Evolutionary conservation across 2,329 filamentous ascomycete genomes (phyloP).

Genomic region (Cordyceps cateniannulata): DNA sequence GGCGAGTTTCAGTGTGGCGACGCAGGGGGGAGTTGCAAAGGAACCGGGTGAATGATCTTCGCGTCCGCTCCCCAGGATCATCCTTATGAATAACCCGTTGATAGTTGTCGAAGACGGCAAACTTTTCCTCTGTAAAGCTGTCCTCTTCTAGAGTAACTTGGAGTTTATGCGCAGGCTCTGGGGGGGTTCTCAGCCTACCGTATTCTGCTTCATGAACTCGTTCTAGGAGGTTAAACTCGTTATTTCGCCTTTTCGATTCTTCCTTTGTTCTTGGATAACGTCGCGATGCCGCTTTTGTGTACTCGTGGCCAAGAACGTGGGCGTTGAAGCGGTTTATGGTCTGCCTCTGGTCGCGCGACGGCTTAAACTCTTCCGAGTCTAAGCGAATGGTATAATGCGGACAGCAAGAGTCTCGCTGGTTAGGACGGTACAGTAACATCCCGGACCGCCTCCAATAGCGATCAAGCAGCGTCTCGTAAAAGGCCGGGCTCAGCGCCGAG

Average conservation of each 20-base stretch:
- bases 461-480: conserved; percentile 68
- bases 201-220: conserved; percentile 65
- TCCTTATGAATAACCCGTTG: conserved; percentile 69
- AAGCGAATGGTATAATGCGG: conserved; percentile 82
- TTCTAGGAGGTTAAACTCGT: conserved; percentile 59
- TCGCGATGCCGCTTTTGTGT: conserved; percentile 56
- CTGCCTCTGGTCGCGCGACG: conserved; percentile 67
- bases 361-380: conserved; percentile 57
- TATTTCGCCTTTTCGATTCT: conserved; percentile 55
- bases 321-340: conserved; percentile 71
- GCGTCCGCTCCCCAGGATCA: conserved; percentile 49
- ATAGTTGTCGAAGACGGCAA: conserved; percentile 64
- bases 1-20: conserved; percentile 33
- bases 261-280: conserved; percentile 62
- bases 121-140: conserved; percentile 71
- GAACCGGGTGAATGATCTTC: conserved; percentile 61
- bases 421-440: conserved; percentile 68
- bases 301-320: conserved; percentile 61
- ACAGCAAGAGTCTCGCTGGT: conserved; percentile 76
- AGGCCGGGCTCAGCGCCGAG: conserved; percentile 51
- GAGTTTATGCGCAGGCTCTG: conserved; percentile 60
- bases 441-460: conserved; percentile 73
- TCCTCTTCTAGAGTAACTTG: conserved; percentile 65
- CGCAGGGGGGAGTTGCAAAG: conserved; percentile 65
- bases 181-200: conserved; percentile 46